These are phyloP conservation scores for Penicillium sp. DNA, from an alignment of 2,329 filamentous ascomycete genomes.

Conservation along the genomic window DNA sequence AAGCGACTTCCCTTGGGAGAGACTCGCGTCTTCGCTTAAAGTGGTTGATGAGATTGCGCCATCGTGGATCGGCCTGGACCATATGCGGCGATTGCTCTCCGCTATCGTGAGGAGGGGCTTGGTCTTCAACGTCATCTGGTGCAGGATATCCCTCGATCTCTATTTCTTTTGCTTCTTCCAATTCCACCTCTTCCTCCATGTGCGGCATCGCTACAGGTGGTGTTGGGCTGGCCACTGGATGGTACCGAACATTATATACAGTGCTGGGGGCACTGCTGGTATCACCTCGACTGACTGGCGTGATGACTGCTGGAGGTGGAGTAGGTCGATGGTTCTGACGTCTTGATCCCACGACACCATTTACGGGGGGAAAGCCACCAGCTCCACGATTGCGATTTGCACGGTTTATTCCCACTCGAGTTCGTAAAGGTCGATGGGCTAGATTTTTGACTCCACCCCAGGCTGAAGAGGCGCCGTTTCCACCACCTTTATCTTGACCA, in stretches of 20 bases:
- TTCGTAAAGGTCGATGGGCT: slow-evolving; percentile 37
- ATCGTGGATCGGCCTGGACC: slow-evolving; percentile 38
- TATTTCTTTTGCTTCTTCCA: slow-evolving; percentile 28
- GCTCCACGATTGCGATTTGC: slow-evolving; percentile 19
- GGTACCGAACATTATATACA: slow-evolving; percentile 63
- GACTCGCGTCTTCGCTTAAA: slow-evolving; percentile 60
- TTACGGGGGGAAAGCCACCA: slow-evolving; percentile 8
- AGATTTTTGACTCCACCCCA: slow-evolving; percentile 42
- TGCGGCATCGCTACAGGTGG: slow-evolving; percentile 40
- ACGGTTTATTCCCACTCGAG: slow-evolving; percentile 32
- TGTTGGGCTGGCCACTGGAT: slow-evolving; percentile 53
- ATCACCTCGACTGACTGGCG: slow-evolving; percentile 61
- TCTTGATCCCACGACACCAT: slow-evolving; percentile 10
- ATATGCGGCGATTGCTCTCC: slow-evolving; percentile 35
- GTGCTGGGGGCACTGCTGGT: slow-evolving; percentile 64
- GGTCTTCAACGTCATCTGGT: slow-evolving; percentile 9
- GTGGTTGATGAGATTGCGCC: slow-evolving; percentile 56
- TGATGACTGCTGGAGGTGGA: slow-evolving; percentile 50
- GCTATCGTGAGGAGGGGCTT: slow-evolving; percentile 21
- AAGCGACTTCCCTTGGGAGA: slow-evolving; percentile 60
- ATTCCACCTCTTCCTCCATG: slow-evolving; percentile 33
- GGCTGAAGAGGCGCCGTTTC: slow-evolving; percentile 35
- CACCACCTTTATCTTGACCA: slow-evolving; percentile 41
- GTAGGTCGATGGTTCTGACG: slow-evolving; percentile 32
- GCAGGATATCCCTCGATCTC: slow-evolving; percentile 14